These are phyloP conservation scores for Ophiostoma australiae DNA, from an alignment of 2,329 filamentous ascomycete genomes.

Conservation along the genomic window DNA sequence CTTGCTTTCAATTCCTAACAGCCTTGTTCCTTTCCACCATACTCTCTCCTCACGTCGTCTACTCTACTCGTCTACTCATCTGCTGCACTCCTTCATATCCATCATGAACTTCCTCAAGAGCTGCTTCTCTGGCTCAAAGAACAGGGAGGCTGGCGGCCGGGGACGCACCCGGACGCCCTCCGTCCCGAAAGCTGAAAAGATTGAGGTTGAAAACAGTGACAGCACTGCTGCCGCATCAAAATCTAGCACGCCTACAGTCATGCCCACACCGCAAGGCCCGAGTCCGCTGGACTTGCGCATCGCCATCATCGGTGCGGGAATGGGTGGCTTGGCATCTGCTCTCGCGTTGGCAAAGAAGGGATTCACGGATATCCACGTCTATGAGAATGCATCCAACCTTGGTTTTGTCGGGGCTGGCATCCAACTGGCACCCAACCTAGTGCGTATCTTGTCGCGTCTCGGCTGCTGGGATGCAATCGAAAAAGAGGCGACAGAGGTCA, in stretches of 20 bases:
- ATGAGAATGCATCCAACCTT: background rate
- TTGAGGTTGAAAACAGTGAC: background rate
- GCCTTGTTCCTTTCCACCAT: background rate
- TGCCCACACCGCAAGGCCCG: background rate
- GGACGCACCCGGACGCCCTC: background rate
- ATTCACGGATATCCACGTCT: background rate
- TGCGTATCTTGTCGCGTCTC: background rate
- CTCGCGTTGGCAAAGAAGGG: background rate
- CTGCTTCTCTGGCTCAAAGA: background rate
- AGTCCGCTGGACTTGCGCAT: background rate
- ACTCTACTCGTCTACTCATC: background rate
- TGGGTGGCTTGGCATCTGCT: background rate
- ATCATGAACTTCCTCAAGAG: background rate
- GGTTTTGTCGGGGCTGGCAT: background rate
- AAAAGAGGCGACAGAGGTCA: background rate
- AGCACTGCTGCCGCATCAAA: background rate
- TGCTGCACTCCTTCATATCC: background rate
- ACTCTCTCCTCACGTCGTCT: too few relatives aligned
- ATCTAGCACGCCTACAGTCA: background rate
- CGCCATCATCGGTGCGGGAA: background rate
- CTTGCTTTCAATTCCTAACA: background rate
- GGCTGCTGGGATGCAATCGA: background rate
- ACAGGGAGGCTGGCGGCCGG: background rate
- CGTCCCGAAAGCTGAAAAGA: background rate
- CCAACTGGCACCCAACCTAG: background rate